Conservation (phyloP, 202 grass and related monocot species). For the Brachypodium distachyon region DNA sequence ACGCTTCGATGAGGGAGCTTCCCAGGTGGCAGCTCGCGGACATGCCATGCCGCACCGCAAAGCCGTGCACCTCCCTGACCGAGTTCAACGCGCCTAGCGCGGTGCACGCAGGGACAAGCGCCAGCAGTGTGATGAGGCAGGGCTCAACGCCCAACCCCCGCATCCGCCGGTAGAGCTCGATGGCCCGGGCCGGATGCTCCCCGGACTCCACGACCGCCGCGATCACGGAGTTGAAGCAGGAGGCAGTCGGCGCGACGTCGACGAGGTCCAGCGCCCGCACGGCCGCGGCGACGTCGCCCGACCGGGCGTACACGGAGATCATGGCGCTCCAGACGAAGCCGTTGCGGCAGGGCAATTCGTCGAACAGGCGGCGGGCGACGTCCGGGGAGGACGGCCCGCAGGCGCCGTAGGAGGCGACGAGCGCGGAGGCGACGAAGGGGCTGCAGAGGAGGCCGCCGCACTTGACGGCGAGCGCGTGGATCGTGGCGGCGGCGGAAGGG, state of each 20-base stretch:
- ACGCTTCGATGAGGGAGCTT: slow-evolving; percentile 58
- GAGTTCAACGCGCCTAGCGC: slow-evolving; percentile 19
- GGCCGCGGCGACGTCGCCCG: slow-evolving; percentile 22
- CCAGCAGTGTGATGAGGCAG: slow-evolving; percentile 45
- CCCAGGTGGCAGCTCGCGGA: slow-evolving; percentile 19
- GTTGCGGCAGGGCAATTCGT: slow-evolving; percentile 47
- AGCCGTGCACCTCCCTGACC: slow-evolving; percentile 53
- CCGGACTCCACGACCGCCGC: slow-evolving; percentile 18
- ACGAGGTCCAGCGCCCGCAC: slow-evolving; percentile 24
- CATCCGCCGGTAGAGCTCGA: slow-evolving; percentile 51
- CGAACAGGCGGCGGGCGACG: slow-evolving; percentile 49
- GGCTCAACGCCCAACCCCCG: slow-evolving; percentile 22
- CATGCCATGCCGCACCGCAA: slow-evolving; percentile 38
- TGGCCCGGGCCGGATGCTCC: slow-evolving; percentile 23
- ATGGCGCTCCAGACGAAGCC: slow-evolving; percentile 58
- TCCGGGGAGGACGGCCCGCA: not conserved
- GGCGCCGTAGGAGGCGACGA: slow-evolving; percentile 40
- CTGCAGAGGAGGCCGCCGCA: slow-evolving; percentile 27
- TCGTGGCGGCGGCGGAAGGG: not conserved
- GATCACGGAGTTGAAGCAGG: slow-evolving; percentile 57
- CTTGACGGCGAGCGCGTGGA: slow-evolving; percentile 40
- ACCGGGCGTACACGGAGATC: slow-evolving; percentile 37
- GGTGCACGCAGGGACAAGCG: slow-evolving; percentile 25
- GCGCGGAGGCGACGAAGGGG: slow-evolving; percentile 47
- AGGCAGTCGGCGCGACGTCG: slow-evolving; percentile 34